Base-by-base conservation (phyloP, 495 filamentous ascomycete species). In the Lentithecium fluviatile region DNA sequence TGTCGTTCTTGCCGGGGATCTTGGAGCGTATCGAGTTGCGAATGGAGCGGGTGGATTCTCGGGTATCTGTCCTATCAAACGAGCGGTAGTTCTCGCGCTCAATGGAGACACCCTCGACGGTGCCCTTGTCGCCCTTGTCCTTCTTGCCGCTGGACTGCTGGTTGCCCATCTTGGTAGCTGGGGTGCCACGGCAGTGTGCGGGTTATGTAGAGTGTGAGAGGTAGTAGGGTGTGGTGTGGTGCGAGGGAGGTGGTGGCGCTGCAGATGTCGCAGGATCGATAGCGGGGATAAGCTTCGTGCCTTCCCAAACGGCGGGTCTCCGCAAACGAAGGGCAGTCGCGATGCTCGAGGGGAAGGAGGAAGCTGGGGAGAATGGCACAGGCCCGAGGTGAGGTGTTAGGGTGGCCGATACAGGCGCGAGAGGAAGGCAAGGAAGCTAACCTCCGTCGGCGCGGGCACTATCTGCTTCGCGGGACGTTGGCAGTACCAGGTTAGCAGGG, bases 1-100 rank as follows among this genome's bases (percentile, higher is more conserved):
- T 97, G 67, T 92, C 89, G 74, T 85, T 69, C 80, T 87, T 80
- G 78, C 80, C 53, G 74, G 85, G 72, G 69, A 93, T 85, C 80
- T 94, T 90, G n/a, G 84, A 88, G 40, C 83, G 77, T 62, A 90
- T 82, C 0, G 84, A 84, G 37, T 81, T 85, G 48, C 85, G 80
- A 68, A 97, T 82, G 0, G 94, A 97, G 48, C 93, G 87, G 20
- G 88, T 80, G 10, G 94, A 97, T 65, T 96, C 95, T 74, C 91
- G 91, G 38, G 94, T 98, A 73, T 98, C 94, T 21, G 93, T 89
- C 70, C 89, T 90, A 72, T 87, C 88, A 74, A 98, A 91, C 21
- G 94, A 95, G 36, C 93, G 90, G 75, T 90, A 94, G 24, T 88
- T 87, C 72, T 88, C 86, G 54, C 93, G 75, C 17, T 69, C 71